Evolutionary conservation across 805 yeast genomes (phyloP), one percentile per base, ranked within the genome.

Genomic region (Candida berthetii): DNA sequence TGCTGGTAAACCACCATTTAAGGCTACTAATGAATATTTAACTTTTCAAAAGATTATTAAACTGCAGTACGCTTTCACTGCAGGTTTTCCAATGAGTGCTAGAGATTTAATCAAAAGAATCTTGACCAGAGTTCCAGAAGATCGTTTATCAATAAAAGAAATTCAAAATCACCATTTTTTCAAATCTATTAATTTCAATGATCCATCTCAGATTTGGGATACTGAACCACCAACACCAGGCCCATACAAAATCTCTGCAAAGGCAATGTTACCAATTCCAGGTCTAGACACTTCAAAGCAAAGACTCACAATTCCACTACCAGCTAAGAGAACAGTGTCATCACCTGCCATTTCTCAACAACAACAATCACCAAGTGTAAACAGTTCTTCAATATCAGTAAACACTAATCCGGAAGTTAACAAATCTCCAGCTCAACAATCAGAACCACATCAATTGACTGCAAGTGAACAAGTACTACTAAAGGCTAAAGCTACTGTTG

Each of bases 1-100:
- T 19, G 95, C 95, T 45, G 96, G 97, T 0, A 76, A 74, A 48
- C 93, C 97, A 1, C 95, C 95, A 6, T 85, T 85, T 60, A 85
- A 84, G 55, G 95, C 91, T 2, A 72, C 88, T 0, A 85, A 85
- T 56, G 95, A 85, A 55, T 85, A 85, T 53, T 63, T 82, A 43
- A 85, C 93, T 0, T 85, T 85, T 57, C 95, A 85, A 57, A 85
- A 85, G 55, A 83, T 85, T 44, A 78, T 85, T 52, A 85, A 85
- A 57, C 68, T 82, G 38, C 91, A 85, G 53, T 85, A 72, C 61
- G 93, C 95, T 2, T 85, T 82, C 53, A 80, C 88, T 42, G 93
- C 95, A 3, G 93, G 93, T 0, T 85, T 85, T 53, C 95, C 95
- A 6, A 69, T 76, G 59, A 66, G 82, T 13, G 55, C 83, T 3